Evolutionary conservation across 768 basidiomycete species (phyloP).

Genomic region (Boletus insuetus): DNA sequence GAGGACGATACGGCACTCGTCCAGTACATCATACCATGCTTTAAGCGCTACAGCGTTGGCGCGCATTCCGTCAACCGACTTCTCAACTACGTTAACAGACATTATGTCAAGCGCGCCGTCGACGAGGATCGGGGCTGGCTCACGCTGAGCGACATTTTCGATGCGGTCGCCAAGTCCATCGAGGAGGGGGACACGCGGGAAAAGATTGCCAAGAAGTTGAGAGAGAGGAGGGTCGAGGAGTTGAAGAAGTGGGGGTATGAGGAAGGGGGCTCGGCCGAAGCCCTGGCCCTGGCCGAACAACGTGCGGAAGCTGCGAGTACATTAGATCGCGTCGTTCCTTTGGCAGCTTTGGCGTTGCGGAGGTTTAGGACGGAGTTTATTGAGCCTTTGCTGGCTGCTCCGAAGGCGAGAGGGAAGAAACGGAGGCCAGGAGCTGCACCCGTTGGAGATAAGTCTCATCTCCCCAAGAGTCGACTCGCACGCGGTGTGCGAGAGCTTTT

Average conservation of each 20-base stretch:
- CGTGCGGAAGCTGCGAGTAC: slow-evolving; percentile 74
- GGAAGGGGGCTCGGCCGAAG: slow-evolving; percentile 47
- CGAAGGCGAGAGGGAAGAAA: slow-evolving; percentile 53
- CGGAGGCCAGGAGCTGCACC: slow-evolving; percentile 50
- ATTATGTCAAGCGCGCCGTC: slow-evolving; percentile 72
- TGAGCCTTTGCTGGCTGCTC: slow-evolving; percentile 64
- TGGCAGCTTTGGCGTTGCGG: slow-evolving; percentile 63
- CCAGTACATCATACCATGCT: slow-evolving; percentile 68
- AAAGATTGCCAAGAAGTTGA: slow-evolving; percentile 54
- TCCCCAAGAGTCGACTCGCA: slow-evolving; percentile 65
- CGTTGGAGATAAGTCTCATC: slow-evolving; percentile 34
- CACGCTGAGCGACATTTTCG: slow-evolving; percentile 60
- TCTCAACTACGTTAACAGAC: slow-evolving; percentile 68
- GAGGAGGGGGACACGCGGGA: slow-evolving; percentile 55
- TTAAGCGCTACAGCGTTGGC: slow-evolving; percentile 67
- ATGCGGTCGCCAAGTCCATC: slow-evolving; percentile 54
- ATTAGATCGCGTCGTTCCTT: slow-evolving; percentile 60
- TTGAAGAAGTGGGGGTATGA: slow-evolving; percentile 70
- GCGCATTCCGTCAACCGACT: slow-evolving; percentile 68
- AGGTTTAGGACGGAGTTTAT: slow-evolving; percentile 71
- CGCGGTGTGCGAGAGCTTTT: slow-evolving; percentile 65
- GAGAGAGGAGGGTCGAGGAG: slow-evolving; percentile 59
- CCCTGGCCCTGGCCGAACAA: slow-evolving; percentile 57
- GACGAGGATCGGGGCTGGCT: slow-evolving; percentile 83
- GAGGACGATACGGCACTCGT: slow-evolving; percentile 65